Conservation (phyloP, 2,329 filamentous ascomycete species). For the Eutypa lata region DNA sequence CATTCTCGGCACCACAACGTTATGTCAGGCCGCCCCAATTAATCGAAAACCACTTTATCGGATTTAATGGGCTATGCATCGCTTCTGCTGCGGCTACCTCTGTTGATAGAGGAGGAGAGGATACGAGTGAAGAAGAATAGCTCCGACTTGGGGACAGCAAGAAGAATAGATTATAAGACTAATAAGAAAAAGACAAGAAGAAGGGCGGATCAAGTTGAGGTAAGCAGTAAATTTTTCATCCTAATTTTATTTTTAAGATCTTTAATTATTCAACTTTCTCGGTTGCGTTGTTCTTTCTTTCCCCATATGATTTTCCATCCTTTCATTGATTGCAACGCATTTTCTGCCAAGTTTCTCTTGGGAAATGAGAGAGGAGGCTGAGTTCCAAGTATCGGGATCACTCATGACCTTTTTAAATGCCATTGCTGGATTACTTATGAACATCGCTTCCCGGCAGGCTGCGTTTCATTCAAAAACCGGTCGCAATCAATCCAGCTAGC, state of each 20-base stretch:
- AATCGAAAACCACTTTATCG: conserved; percentile 24
- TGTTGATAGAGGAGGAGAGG: background rate
- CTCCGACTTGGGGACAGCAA: background rate
- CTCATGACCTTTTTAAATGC: background rate
- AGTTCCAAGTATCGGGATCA: background rate
- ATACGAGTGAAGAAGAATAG: background rate
- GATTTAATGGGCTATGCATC: conserved; percentile 20
- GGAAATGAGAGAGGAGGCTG: background rate
- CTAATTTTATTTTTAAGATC: conserved; percentile 5
- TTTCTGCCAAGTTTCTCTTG: background rate
- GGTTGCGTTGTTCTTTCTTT: conserved; percentile 3
- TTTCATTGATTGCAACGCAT: background rate
- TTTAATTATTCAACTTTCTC: background rate
- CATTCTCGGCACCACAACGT: conserved; percentile 17
- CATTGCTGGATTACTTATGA: background rate
- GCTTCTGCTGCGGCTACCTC: conserved; percentile 10
- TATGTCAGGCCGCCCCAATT: conserved; percentile 24
- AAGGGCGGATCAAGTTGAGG: background rate
- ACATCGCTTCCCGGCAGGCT: background rate
- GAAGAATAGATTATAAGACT: background rate
- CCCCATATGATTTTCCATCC: conserved; percentile 3
- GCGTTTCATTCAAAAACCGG: background rate
- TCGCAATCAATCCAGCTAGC: background rate
- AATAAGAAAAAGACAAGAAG: background rate
- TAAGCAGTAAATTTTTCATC: background rate